Evolutionary conservation across 257 asterid genomes (phyloP).

Genomic region (Salvia splendens): DNA sequence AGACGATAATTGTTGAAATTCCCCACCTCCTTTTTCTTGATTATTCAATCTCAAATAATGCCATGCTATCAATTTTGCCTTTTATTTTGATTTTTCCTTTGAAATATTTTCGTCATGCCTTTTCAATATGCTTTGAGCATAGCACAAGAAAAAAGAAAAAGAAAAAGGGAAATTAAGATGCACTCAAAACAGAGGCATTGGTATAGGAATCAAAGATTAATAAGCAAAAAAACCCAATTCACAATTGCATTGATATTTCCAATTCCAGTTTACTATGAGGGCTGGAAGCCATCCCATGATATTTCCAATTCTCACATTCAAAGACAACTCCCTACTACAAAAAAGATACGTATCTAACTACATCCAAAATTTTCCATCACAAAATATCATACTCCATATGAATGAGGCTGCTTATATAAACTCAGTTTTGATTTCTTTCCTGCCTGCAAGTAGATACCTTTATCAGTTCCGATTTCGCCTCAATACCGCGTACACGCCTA

Average conservation of each 20-base stretch:
- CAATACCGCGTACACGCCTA: slow-evolving; percentile 72
- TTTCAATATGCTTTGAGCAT: neutral
- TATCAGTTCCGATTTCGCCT: slow-evolving; percentile 52
- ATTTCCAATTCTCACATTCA: slow-evolving; percentile 3
- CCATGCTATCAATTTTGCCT: neutral
- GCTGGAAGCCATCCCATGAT: neutral
- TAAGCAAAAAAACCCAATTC: neutral
- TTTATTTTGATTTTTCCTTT: neutral
- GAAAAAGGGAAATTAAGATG: too few relatives aligned
- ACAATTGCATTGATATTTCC: slow-evolving; percentile 9
- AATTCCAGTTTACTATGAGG: slow-evolving; percentile 13
- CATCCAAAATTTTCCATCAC: slow-evolving; percentile 23
- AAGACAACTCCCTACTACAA: slow-evolving; percentile 7
- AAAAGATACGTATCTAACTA: slow-evolving; percentile 29
- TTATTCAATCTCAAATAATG: slow-evolving; percentile 1
- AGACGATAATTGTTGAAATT: neutral
- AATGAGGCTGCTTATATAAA: slow-evolving; percentile 14
- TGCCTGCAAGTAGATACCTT: slow-evolving; percentile 5
- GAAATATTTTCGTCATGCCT: neutral
- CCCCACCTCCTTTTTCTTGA: neutral
- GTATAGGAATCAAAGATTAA: too few relatives aligned
- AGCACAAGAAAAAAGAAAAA: too few relatives aligned
- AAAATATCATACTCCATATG: neutral
- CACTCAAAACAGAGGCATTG: too few relatives aligned
- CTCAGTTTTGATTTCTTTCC: slow-evolving; percentile 6